Percentiles rank a stretch among this genome's conserved stretches.
Evolutionary conservation across 169 alveolate genomes (phyloP).

Genomic region (Neospora caninum): DNA sequence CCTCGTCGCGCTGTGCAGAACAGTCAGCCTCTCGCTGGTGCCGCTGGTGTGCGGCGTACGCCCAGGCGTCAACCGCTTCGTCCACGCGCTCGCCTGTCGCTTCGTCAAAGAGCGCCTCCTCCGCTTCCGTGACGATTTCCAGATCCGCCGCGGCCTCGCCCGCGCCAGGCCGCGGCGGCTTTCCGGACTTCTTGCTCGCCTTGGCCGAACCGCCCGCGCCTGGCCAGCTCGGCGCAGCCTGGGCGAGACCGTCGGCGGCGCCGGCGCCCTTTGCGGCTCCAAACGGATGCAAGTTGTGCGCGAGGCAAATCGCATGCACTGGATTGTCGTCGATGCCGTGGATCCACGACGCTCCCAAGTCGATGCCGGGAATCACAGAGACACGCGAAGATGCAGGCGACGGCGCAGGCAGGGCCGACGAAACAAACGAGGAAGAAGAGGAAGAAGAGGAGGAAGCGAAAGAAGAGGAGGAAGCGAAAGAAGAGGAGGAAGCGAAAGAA

Average conservation of each 20-base stretch:
- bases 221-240: no score
- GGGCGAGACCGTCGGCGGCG: not conserved
- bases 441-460: not conserved
- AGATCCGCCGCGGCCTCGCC: no score
- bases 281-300: slow-evolving; percentile 29
- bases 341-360: slow-evolving; percentile 58
- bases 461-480: not conserved
- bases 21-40: slow-evolving; percentile 24
- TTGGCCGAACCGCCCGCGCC: not conserved
- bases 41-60: slow-evolving; percentile 9
- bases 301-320: slow-evolving; percentile 29
- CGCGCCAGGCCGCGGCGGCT: not conserved
- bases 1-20: not conserved
- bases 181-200: no score
- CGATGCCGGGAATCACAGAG: not conserved
- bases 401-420: not conserved
- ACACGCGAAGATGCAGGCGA: not conserved
- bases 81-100: slow-evolving; percentile 32
- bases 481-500: not conserved
- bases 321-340: slow-evolving; percentile 62
- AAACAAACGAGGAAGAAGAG: not conserved
- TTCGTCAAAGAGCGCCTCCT: slow-evolving; percentile 26
- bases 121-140: not conserved
- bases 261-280: slow-evolving; percentile 16
- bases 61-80: slow-evolving; percentile 16